Base-by-base conservation (phyloP, 345 rosid genomes). In the Boechera retrofracta region DNA sequence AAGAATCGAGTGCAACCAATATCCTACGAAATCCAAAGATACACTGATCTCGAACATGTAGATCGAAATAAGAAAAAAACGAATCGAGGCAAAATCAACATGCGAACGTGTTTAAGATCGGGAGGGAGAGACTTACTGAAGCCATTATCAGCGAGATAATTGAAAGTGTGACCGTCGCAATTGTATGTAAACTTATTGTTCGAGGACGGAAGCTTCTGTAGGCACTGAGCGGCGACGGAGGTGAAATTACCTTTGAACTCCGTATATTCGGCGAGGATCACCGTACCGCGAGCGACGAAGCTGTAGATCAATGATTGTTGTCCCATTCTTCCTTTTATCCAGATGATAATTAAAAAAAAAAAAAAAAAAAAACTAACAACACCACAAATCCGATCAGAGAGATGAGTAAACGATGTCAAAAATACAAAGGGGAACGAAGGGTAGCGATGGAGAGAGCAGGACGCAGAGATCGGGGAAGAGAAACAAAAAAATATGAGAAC, bases 121-220 rank as follows among this genome's bases (percentile, higher is more conserved):
- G 21, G 29, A 73, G 4, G 7, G 59, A 55, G 64, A 69, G 60
- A 77, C 86, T 54, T 72, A 89, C 93, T 87, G 87, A 84, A 89
- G 10, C 93, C 93, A 66, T 87, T 87, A 15, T 88, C 93, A 15
- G 83, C 93, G 83, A 85, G 89, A 73, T 87, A 88, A 78, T 88
- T 88, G 86, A 88, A 88, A 76, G 93, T 88, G 79, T 88, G 90
- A 26, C 93, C 93, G 39, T 88, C 93, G 79, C 93, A 88, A 64
- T 88, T 88, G 77, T 88, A 88, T 21, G 93, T 86, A 66, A 86
- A 88, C 59, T 81, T 85, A 76, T 88, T 88, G 82, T 83, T 86
- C 49, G 88, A 83, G 6, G 91, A 77, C 0, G 93, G 93, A 44
- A 89, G 91, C 56, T 89, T 89, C 47, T 85, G 87, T 62, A 89